phyloP scores from a whole-genome alignment of 768 basidiomycete genomes.

The Xanthoconium stramineum region DNA sequence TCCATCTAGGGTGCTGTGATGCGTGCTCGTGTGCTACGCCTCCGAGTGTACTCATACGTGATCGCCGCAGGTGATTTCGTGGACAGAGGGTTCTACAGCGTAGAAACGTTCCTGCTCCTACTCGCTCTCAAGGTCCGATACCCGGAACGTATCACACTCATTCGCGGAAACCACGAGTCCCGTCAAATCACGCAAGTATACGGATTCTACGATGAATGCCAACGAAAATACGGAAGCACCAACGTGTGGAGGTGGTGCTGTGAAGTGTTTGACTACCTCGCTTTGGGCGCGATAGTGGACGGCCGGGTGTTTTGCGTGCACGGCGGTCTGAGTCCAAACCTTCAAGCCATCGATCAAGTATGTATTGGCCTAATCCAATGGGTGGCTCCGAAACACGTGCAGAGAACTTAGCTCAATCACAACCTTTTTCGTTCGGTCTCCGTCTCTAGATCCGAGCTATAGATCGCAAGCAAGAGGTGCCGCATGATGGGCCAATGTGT shows the following conservation, averaged over 20 bases:
- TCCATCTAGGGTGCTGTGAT: slow-evolving; percentile 4
- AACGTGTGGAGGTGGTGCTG: slow-evolving; percentile 99
- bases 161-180: slow-evolving; percentile 97
- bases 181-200: slow-evolving; percentile 97
- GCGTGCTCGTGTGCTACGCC: slow-evolving; percentile 4
- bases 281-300: slow-evolving; percentile 93
- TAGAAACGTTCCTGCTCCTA: slow-evolving; percentile 93
- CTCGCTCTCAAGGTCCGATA: slow-evolving; percentile 96
- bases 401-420: slow-evolving; percentile 17
- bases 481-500: slow-evolving; percentile 98
- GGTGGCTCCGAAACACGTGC: slow-evolving; percentile 19
- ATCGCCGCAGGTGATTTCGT: slow-evolving; percentile 83
- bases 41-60: slow-evolving; percentile 8
- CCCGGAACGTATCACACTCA: slow-evolving; percentile 94
- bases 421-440: slow-evolving; percentile 19
- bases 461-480: slow-evolving; percentile 95
- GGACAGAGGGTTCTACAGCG: slow-evolving; percentile 95
- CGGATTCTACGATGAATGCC: slow-evolving; percentile 95
- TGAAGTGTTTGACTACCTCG: slow-evolving; percentile 97
- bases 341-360: slow-evolving; percentile 87
- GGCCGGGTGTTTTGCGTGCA: slow-evolving; percentile 97
- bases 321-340: slow-evolving; percentile 89
- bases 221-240: slow-evolving; percentile 88
- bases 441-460: slow-evolving; percentile 79
- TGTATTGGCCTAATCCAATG: slow-evolving; percentile 20